Evolutionary conservation across 768 basidiomycete genomes (phyloP).

Genomic region (Crassisporium funariophilum): DNA sequence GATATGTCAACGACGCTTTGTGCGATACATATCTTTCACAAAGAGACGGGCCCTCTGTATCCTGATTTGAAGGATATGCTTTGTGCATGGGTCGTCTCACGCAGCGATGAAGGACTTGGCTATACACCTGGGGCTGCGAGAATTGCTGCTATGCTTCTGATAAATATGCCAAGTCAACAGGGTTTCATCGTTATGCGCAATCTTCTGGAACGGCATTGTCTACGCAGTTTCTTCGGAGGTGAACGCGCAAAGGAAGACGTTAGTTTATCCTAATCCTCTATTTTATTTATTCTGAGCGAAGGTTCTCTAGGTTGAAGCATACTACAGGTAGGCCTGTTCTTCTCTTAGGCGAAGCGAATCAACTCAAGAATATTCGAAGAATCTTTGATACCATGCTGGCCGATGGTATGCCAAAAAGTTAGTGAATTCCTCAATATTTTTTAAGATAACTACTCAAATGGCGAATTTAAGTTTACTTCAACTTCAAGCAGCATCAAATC

Average conservation of each 20-base stretch:
- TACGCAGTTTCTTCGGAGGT: slow-evolving; percentile 85
- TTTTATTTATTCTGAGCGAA: slow-evolving; percentile 1
- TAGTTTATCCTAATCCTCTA: slow-evolving; percentile 34
- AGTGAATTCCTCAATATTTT: slow-evolving; percentile 19
- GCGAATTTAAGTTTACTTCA: slow-evolving; percentile 73
- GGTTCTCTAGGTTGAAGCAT: slow-evolving; percentile 76
- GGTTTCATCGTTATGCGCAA: slow-evolving; percentile 87
- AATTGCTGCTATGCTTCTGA: slow-evolving; percentile 83
- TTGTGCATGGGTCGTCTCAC: slow-evolving; percentile 85
- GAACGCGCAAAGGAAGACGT: slow-evolving; percentile 75
- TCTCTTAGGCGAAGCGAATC: slow-evolving; percentile 2
- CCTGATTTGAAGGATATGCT: slow-evolving; percentile 82
- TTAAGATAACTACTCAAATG: background rate
- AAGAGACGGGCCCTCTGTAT: slow-evolving; percentile 76
- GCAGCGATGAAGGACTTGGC: slow-evolving; percentile 79
- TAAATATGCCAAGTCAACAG: slow-evolving; percentile 76
- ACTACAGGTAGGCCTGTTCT: slow-evolving; percentile 65
- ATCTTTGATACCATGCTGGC: slow-evolving; percentile 92
- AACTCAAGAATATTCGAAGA: slow-evolving; percentile 38
- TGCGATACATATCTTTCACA: slow-evolving; percentile 77
- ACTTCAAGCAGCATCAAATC: slow-evolving; percentile 92
- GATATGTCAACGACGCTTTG: slow-evolving; percentile 79
- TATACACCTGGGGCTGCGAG: slow-evolving; percentile 71
- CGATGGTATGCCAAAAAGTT: slow-evolving; percentile 93
- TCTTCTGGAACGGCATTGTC: slow-evolving; percentile 79